A percentile compares a stretch with the other conserved stretches of the same genome.
These are phyloP conservation scores for Elongisporangium prolatum DNA, from an alignment of 352 stramenopile species.

Conservation along the genomic window DNA sequence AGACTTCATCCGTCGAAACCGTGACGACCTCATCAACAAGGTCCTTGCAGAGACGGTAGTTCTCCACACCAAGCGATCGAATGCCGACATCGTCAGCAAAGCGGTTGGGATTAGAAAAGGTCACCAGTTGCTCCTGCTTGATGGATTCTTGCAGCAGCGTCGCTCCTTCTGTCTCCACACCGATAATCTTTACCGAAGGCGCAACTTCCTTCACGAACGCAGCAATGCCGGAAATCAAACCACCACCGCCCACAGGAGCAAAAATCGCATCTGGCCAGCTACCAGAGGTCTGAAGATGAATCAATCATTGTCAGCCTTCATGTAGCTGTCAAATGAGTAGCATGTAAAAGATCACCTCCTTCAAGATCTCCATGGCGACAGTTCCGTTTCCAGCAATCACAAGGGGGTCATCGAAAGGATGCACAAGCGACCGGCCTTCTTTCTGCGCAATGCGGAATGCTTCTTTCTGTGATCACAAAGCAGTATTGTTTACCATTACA, in stretches of 20 bases:
- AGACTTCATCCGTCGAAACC: constrained; percentile 96
- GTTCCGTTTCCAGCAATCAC: constrained; percentile 98
- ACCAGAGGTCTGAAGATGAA: constrained; percentile 53
- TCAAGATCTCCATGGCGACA: constrained; percentile 93
- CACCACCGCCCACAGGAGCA: constrained; percentile 95
- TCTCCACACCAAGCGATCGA: constrained; percentile 91
- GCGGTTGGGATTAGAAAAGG: constrained; percentile 90
- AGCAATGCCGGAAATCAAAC: constrained; percentile 94
- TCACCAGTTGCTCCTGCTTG: constrained; percentile 75
- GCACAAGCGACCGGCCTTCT: constrained; percentile 93
- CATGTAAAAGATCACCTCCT: constrained; percentile 37
- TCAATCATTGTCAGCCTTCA: background rate
- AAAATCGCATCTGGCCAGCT: constrained; percentile 95
- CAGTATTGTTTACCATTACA: too few relatives aligned
- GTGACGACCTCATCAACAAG: constrained; percentile 97
- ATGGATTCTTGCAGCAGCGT: constrained; percentile 93
- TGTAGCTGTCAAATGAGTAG: too few relatives aligned
- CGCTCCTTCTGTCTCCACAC: constrained; percentile 94
- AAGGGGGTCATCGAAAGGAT: constrained; percentile 97
- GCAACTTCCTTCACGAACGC: constrained; percentile 87
- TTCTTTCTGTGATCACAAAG: constrained; percentile 62
- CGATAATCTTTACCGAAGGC: constrained; percentile 92
- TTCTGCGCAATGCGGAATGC: constrained; percentile 88
- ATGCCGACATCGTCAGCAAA: constrained; percentile 98
- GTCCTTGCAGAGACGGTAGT: constrained; percentile 92